Evolutionary conservation across 176 grass and related monocot species (phyloP).

Genomic region (Alopecurus myosuroides): DNA sequence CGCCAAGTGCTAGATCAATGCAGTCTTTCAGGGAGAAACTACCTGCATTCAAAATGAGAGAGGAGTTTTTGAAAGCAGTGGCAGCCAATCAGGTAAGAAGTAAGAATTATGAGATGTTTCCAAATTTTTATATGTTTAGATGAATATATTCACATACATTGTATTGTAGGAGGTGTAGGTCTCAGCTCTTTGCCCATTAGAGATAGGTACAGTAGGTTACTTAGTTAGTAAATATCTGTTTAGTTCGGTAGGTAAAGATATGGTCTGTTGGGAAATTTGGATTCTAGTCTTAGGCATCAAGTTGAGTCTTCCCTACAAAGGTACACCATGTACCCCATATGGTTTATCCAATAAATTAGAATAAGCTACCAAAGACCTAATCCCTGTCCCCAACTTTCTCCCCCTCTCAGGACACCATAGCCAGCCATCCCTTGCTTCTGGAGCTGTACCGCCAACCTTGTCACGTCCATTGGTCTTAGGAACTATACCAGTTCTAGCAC

Average conservation of each 20-base stretch:
- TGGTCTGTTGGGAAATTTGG: not conserved
- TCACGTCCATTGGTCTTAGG: not conserved
- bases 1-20: conserved; percentile 61
- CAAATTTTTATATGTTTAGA: conserved; percentile 5
- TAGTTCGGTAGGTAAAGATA: not conserved
- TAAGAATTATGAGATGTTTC: not conserved
- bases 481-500: conserved; percentile 2
- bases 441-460: not conserved
- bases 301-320: not conserved
- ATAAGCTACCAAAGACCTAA: not conserved
- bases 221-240: not conserved
- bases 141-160: not conserved
- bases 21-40: conserved; percentile 85
- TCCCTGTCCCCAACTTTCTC: not conserved
- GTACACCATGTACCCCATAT: not conserved
- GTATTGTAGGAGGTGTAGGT: not conserved
- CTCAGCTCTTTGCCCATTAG: not conserved
- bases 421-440: not conserved
- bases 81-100: conserved; percentile 65
- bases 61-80: conserved; percentile 77
- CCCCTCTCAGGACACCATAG: not conserved
- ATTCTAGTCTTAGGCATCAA: not conserved
- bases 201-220: not conserved
- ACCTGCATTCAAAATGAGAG: conserved; percentile 75
- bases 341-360: not conserved